These are phyloP conservation scores for Collariella sp. DNA, from an alignment of 495 filamentous ascomycete species.

Conservation along the genomic window DNA sequence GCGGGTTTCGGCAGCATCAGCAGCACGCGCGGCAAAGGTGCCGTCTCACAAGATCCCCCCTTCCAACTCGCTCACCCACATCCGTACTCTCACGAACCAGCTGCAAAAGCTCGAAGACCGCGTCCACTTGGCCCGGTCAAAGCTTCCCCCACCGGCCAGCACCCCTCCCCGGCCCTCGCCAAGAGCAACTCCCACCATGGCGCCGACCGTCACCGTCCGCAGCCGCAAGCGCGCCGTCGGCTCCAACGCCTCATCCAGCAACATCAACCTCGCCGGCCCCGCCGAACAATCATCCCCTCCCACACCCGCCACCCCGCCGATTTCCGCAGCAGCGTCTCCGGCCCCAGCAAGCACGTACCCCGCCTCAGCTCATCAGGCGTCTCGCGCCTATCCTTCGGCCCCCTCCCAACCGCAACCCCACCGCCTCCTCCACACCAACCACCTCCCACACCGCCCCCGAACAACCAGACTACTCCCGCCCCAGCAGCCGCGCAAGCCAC, in stretches of 20 bases:
- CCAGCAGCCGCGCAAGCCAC: slow-evolving; percentile 53
- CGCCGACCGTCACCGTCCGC: slow-evolving; percentile 67
- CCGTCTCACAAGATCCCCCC: slow-evolving; percentile 49
- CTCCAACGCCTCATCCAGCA: slow-evolving; percentile 49
- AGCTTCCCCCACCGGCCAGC: slow-evolving; percentile 65
- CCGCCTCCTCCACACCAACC: not conserved
- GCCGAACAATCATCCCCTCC: slow-evolving; percentile 37
- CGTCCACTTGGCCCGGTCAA: slow-evolving; percentile 87
- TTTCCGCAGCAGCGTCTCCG: slow-evolving; percentile 31
- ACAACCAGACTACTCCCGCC: slow-evolving; percentile 40
- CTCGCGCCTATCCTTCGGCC: slow-evolving; percentile 46
- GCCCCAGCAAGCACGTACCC: slow-evolving; percentile 39
- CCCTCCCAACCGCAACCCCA: slow-evolving; percentile 41
- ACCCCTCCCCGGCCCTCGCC: slow-evolving; percentile 80
- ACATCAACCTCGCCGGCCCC: slow-evolving; percentile 35
- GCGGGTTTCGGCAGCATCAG: slow-evolving; percentile 25
- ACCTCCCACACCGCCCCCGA: not conserved
- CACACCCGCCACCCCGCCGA: slow-evolving; percentile 22
- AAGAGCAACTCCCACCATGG: slow-evolving; percentile 52
- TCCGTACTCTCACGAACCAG: slow-evolving; percentile 85
- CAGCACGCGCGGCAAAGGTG: slow-evolving; percentile 9
- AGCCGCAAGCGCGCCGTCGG: slow-evolving; percentile 60
- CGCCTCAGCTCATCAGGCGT: slow-evolving; percentile 47
- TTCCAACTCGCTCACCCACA: slow-evolving; percentile 84
- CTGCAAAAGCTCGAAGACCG: slow-evolving; percentile 93